phyloP scores from a whole-genome alignment of 495 filamentous ascomycete genomes.

The Penicillium samsonianum region DNA sequence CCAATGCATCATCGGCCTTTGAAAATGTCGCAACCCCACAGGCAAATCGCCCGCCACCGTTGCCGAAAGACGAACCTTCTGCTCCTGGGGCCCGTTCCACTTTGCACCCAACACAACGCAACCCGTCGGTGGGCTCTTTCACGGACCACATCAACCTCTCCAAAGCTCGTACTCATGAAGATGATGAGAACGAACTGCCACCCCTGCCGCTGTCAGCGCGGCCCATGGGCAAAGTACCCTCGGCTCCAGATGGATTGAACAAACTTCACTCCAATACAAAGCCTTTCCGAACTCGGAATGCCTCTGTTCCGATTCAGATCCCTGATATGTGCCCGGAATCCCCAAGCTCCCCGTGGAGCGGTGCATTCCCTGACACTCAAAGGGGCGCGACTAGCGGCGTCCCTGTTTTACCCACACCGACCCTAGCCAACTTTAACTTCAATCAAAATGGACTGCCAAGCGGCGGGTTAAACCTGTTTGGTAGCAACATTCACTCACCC shows the following conservation, averaged over 20 bases:
- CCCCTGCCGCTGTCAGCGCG: conserved; percentile 46
- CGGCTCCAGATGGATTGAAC: conserved; percentile 57
- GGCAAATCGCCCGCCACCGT: conserved; percentile 26
- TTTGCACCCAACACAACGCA: conserved; percentile 31
- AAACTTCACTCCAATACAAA: conserved; percentile 81
- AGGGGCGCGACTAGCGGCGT: conserved; percentile 52
- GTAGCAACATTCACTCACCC: conserved; percentile 78
- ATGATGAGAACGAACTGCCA: conserved; percentile 39
- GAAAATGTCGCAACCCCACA: conserved; percentile 38
- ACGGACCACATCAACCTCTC: conserved; percentile 38
- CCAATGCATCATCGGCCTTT: conserved; percentile 41
- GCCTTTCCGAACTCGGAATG: conserved; percentile 66
- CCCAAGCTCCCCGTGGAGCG: conserved; percentile 71
- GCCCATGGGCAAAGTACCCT: conserved; percentile 52
- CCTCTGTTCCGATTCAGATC: conserved; percentile 75
- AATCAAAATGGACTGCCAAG: conserved; percentile 54
- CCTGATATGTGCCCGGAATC: conserved; percentile 68
- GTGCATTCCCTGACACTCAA: conserved; percentile 59
- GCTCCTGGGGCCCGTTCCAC: conserved; percentile 25
- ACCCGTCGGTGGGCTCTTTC: conserved; percentile 37
- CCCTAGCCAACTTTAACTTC: conserved; percentile 58
- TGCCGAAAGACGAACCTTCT: conserved; percentile 34
- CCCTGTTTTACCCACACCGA: conserved; percentile 70
- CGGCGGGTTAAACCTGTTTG: conserved; percentile 79
- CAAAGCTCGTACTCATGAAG: conserved; percentile 45